Conservation (phyloP, 306 rosid genomes). For the Malus fusca region DNA sequence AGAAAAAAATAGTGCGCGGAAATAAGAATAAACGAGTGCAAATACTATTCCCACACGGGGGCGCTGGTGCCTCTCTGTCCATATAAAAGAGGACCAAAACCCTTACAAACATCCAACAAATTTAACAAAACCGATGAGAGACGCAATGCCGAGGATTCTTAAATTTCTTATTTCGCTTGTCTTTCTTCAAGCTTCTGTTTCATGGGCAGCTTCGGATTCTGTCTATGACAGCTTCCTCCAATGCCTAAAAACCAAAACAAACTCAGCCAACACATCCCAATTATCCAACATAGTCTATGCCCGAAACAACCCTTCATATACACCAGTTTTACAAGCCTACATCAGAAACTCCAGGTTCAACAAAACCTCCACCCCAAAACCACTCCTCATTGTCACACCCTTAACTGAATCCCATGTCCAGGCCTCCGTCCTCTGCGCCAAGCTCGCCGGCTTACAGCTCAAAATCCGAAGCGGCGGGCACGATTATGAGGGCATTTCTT, state of each 20-base stretch:
- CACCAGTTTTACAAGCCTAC: slow-evolving; percentile 57
- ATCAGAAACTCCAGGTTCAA: slow-evolving; percentile 73
- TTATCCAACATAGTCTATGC: slow-evolving; percentile 30
- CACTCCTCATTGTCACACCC: slow-evolving; percentile 55
- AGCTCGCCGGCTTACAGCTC: slow-evolving; percentile 34
- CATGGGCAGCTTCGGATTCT: slow-evolving; percentile 33
- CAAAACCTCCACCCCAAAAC: slow-evolving; percentile 58
- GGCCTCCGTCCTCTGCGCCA: slow-evolving; percentile 50
- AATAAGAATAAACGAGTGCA: too few relatives aligned
- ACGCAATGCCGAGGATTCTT: not conserved
- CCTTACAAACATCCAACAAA: not conserved
- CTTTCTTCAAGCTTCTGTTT: slow-evolving; percentile 12
- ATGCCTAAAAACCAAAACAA: slow-evolving; percentile 39
- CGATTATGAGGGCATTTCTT: slow-evolving; percentile 69
- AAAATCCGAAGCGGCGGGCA: slow-evolving; percentile 80
- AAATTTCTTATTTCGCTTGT: slow-evolving; percentile 17
- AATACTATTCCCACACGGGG: not conserved
- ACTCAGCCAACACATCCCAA: slow-evolving; percentile 1
- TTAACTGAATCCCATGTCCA: slow-evolving; percentile 40
- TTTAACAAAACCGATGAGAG: not conserved
- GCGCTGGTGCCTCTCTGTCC: not conserved
- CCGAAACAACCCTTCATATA: slow-evolving; percentile 34
- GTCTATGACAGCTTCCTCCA: slow-evolving; percentile 34
- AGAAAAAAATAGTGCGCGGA: too few relatives aligned
- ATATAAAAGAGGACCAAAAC: not conserved